Base-by-base conservation (phyloP, 2,329 filamentous ascomycete genomes). In the Westerdykella ornata region DNA sequence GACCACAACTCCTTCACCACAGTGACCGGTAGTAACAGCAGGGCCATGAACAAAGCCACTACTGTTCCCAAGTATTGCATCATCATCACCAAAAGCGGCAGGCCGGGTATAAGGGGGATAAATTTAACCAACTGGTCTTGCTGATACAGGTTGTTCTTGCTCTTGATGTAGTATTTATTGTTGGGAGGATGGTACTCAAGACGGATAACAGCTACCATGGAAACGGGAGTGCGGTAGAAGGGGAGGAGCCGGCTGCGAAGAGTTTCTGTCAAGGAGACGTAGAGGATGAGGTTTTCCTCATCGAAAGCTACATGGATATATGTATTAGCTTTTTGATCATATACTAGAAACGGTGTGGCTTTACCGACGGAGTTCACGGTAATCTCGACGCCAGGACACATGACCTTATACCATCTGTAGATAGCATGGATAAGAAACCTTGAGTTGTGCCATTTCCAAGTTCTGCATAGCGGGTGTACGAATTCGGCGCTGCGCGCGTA, bases 101-200 rank as follows among this genome's bases (percentile, higher is more conserved):
- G 66, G 0, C 77, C 74, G 9, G 71, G 76, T 8, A 76, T 55
- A 14, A 33, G 14, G 30, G 30, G 30, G 3, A 89, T 53, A 57
- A 94, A 92, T 53, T 82, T 82, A 46, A 90, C 69, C 47, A 82
- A 82, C 51, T 94, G 83, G 37, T 80, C 82, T 1, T 80, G 72
- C 55, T 90, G 85, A 57, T 94, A 94, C 6, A 89, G 68, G 59
- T 95, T 88, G 50, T 94, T 81, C 60, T 95, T 88, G 14, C 73
- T 76, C 5, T 72, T 65, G 48, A 94, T 89, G 59, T 82, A 85
- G 68, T 88, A 92, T 43, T 73, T 74, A 16, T 55, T 65, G 29
- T 54, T 46, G 5, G 38, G 38, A n/a, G 46, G 44, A 38, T 72
- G 65, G 13, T 73, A 72, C 2, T 71, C 71, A 13, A 90, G 76